Evolutionary conservation across 2,329 filamentous ascomycete genomes (phyloP), one percentile per base, ranked within the genome.

Genomic region (Fusarium sulawesiense): DNA sequence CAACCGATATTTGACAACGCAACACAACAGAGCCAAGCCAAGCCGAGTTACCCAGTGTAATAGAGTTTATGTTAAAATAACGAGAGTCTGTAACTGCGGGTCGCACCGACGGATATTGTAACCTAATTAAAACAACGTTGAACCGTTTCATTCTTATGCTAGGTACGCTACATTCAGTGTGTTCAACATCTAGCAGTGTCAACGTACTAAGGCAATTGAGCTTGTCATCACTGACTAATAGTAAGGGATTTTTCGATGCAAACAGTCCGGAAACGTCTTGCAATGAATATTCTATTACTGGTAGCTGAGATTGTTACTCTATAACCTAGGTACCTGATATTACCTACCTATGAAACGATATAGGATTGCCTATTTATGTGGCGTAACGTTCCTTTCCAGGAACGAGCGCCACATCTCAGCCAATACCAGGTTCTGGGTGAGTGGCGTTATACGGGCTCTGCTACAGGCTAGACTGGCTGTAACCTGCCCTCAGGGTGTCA

Each of bases 361-460:
- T 47, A 29, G 37, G 29, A 29, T 29, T 30, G 5, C 12, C 12
- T 30, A 30, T 30, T 21, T 9, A 16, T 70, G 67, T 70, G 67
- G 67, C 67, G 66, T 25, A 62, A 56, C 47, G 53, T 37, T 49
- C 25, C 20, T 63, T 25, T 41, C 23, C 23, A 56, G 53, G 49
- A 45, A 66, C 32, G 11, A 50, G 40, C 67, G 67, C 67, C 67
- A 70, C 67, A 64, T 63, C 30, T 45, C 32, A 58, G n/a, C 45
- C n/a, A 32, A 14, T 47, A 32, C 21, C 56, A 12, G n/a, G 7
- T 53, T 40, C 51, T 29, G 14, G 20, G 45, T 14, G 42, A 48
- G 51, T 68, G 45, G 66, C 66, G 61, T 53, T 51, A 42, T 45
- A 44, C n/a, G 21, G 12, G 48, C 13, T 25, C 14, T 21, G 41